These are phyloP conservation scores for Bidens hawaiensis DNA, from an alignment of 140 eudicot species.

Conservation along the genomic window DNA sequence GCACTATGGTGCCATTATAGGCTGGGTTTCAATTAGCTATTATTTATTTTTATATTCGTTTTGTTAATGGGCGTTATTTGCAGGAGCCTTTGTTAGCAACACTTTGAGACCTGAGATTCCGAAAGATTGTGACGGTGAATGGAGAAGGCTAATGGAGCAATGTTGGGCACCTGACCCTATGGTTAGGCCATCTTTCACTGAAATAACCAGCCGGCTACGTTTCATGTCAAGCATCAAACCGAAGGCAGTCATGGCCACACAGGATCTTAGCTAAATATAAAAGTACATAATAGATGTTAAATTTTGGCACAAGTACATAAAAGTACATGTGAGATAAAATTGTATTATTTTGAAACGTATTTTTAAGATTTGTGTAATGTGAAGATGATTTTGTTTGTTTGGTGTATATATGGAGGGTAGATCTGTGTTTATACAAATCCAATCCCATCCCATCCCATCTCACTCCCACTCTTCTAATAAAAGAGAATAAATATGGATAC, in stretches of 20 bases:
- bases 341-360: background rate
- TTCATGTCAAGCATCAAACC: conserved; percentile 55
- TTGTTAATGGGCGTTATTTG: background rate
- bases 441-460: no score
- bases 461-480: no score
- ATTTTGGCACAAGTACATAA: conserved; percentile 13
- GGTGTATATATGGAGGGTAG: conserved; percentile 1
- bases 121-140: conserved; percentile 65
- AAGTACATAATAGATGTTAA: conserved; percentile 9
- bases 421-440: conserved; percentile 4
- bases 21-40: conserved; percentile 16
- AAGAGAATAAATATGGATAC: no score
- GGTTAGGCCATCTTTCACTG: conserved; percentile 72
- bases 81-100: conserved; percentile 94
- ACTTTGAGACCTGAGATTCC: conserved; percentile 87
- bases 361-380: background rate
- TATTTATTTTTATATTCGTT: background rate
- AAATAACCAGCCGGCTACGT: conserved; percentile 61
- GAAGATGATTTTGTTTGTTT: conserved; percentile 13
- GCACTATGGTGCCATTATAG: conserved; percentile 47
- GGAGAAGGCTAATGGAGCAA: conserved; percentile 80
- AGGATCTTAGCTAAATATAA: conserved; percentile 13
- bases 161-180: conserved; percentile 97
- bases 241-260: conserved; percentile 23
- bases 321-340: background rate